Base-by-base conservation (phyloP, 208 protist genomes). In the Trypanosoma lewisi region DNA sequence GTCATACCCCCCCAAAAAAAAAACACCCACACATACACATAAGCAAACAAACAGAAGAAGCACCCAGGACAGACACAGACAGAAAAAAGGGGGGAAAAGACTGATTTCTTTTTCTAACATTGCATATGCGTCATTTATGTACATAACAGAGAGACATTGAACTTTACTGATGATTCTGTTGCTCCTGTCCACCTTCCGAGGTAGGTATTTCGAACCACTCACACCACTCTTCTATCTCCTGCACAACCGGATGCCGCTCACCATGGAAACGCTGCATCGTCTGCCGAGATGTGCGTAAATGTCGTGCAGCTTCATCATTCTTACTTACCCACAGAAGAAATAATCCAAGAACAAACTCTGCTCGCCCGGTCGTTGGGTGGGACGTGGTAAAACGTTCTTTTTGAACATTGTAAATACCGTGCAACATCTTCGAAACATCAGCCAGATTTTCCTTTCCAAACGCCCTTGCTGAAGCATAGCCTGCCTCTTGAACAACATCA, bases 391-490 rank as follows among this genome's bases (percentile, higher is more conserved):
- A 92, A 19, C 90, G 84, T 47, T 94, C 85, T 33, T 78, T 74
- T 63, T 96, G 90, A 71, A 96, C 87, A n/a, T 59, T 70, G 47
- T 75, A 73, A 57, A 96, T 91, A 31, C 87, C 90, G 47, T 88
- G 67, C 28, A 94, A 63, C 90, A 96, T 96, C 77, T 93, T 92
- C 16, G 83, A 87, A 14, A 87, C 77, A 63, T 94, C 87, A 12
- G 79, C 66, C n/a, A 93, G 58, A 57, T 91, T 94, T 41, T 94
- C 87, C 14, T 54, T 73, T 16, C 90, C 90, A 63, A 96, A 91
- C 21, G 75, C 73, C 51, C 77, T 60, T 34, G 79, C 80, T 11
- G 82, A 85, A 7, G 75, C 80, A 60, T 94, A 87, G 25, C 76
- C 83, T 4, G 48, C 68, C 27, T 55, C 63, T 39, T 88, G 70